Base-by-base conservation (phyloP, 805 yeast species). In the Cyberlindnera americana region DNA sequence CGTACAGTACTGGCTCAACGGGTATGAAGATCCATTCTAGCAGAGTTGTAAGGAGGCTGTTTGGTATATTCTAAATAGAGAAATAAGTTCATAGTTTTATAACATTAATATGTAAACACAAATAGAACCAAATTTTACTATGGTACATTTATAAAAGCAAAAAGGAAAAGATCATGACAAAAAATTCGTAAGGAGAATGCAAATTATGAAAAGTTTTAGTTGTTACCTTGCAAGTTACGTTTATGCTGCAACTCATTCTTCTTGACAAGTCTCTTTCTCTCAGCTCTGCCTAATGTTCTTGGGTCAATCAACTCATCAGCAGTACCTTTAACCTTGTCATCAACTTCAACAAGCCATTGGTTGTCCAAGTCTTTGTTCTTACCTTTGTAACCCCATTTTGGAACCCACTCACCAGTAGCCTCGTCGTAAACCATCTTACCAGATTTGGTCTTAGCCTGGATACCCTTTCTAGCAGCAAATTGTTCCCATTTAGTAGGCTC, bases 341-440 rank as follows among this genome's bases (percentile, higher is more conserved):
- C 86, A 45, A 91, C 85, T 66, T 93, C 99, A 42, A 91, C 97
- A 58, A 88, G 72, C 99, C 99, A 93, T 65, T 93, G 97, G 56
- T 74, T 67, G 56, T 91, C 98, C 52, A 81, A 58, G 40, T 79
- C 77, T 67, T 93, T 91, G 66, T 93, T 93, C 65, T 79, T 78
- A 57, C 98, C 98, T 50, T 84, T 82, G 70, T 83, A 91, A 45
- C 99, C 99, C 99, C 99, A 93, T 65, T 89, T 91, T 54, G 95
- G 91, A 46, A 83, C 96, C 99, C 99, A 93, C 65, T 89, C 90
- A 37, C 91, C 90, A 22, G 77, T 67, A 23, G 76, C 93, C 63
- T 93, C 98, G 63, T 93, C 96, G 54, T 69, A 93, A 1, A 86
- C 88, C 76, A 82, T 70, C 67, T 87, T 93, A 33, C 95, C 96